Percentiles rank a stretch among this genome's conserved stretches.
phyloP scores from a whole-genome alignment of 139 green algal genomes.

The Astrephomene gubernaculifera region DNA sequence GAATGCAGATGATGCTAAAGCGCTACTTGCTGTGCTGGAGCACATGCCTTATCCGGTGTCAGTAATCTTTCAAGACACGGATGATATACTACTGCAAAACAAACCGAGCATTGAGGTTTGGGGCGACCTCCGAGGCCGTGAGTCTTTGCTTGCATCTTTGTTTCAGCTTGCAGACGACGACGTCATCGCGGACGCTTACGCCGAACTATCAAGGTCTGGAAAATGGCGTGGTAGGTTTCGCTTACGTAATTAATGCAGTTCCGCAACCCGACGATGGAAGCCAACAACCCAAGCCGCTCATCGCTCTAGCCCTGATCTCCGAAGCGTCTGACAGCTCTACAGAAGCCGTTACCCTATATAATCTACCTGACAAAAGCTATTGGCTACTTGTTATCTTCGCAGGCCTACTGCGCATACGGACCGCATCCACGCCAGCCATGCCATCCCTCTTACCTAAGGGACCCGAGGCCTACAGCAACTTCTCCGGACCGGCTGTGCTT shows the following conservation, averaged over 20 bases:
- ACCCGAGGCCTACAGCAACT: too few relatives aligned
- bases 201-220: background rate
- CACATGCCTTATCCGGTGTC: background rate
- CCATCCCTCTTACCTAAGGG: too few relatives aligned
- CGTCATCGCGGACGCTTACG: background rate
- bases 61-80: background rate
- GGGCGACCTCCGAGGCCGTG: background rate
- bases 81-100: background rate
- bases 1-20: background rate
- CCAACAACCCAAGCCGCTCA: too few relatives aligned
- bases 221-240: background rate
- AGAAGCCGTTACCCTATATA: too few relatives aligned
- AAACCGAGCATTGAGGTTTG: background rate
- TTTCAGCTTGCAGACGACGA: constrained; percentile 1
- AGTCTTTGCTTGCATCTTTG: background rate
- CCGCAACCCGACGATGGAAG: too few relatives aligned
- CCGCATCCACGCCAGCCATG: too few relatives aligned
- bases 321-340: too few relatives aligned
- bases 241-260: background rate
- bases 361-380: too few relatives aligned
- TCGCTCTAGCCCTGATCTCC: too few relatives aligned
- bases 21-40: background rate
- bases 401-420: too few relatives aligned
- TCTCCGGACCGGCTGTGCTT: too few relatives aligned
- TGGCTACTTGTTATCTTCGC: too few relatives aligned